phyloP scores from a whole-genome alignment of 75 land plant genomes.

The Cunninghamia lanceolata region DNA sequence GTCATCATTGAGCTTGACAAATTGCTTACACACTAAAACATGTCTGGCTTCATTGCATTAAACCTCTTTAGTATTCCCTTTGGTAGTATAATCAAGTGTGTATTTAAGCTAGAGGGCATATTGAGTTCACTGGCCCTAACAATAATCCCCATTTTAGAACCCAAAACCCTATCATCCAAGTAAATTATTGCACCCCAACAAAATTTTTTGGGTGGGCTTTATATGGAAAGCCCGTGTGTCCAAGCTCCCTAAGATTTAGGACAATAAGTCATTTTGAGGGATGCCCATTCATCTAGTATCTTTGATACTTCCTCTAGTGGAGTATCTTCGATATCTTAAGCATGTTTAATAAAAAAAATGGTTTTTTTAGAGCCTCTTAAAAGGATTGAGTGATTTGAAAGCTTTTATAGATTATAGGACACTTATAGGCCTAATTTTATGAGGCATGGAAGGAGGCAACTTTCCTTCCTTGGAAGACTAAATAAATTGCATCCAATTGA shows the following conservation, averaged over 20 bases:
- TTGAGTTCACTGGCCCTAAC: constrained; percentile 39
- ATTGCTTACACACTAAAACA: too few relatives aligned
- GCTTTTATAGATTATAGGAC: constrained; percentile 52
- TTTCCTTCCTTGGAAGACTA: constrained; percentile 47
- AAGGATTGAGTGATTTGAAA: constrained; percentile 12
- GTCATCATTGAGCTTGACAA: constrained; percentile 33
- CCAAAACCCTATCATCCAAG: constrained; percentile 57
- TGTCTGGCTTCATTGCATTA: constrained; percentile 33
- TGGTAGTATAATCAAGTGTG: constrained; percentile 41
- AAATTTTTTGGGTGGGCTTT: constrained; percentile 54
- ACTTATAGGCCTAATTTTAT: constrained; percentile 46
- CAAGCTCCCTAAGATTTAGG: constrained; percentile 58
- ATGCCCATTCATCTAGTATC: constrained; percentile 38
- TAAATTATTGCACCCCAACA: constrained; percentile 66
- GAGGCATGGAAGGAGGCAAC: constrained; percentile 55
- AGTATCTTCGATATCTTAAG: constrained; percentile 39
- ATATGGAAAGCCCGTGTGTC: constrained; percentile 55
- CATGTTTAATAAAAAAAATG: constrained; percentile 31
- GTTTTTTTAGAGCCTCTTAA: constrained; percentile 36
- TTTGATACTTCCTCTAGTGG: constrained; percentile 34
- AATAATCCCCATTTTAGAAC: constrained; percentile 57
- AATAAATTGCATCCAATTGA: constrained; percentile 51
- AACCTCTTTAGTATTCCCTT: constrained; percentile 52
- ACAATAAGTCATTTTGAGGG: constrained; percentile 54
- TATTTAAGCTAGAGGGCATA: constrained; percentile 33